A percentile compares a stretch with the other conserved stretches of the same genome.
Conservation (phyloP, 805 yeast species). For the Starmerella davenportii region DNA sequence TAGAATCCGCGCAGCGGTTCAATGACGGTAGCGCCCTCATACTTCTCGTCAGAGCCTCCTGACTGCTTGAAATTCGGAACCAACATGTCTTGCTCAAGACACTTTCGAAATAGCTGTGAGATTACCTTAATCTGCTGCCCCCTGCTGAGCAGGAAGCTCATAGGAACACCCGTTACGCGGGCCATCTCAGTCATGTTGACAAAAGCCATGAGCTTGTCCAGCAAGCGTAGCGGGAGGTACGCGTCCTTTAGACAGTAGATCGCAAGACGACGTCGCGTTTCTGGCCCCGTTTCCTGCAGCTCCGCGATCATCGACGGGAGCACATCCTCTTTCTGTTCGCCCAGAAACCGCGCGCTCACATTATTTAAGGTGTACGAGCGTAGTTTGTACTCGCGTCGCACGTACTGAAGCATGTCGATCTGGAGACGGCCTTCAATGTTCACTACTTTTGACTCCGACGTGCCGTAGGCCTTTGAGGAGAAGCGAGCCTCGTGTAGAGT, state of each 20-base stretch:
- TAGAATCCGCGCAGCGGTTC: constrained; percentile 93
- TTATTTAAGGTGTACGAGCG: constrained; percentile 90
- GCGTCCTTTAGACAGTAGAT: constrained; percentile 96
- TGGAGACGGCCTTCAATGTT: constrained; percentile 95
- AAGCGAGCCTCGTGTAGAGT: constrained; percentile 67
- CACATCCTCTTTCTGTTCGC: constrained; percentile 95
- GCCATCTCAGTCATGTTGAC: constrained; percentile 99
- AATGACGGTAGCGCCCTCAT: constrained; percentile 98
- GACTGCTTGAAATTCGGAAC: constrained; percentile 75
- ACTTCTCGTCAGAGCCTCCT: constrained; percentile 72
- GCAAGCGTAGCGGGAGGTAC: constrained; percentile 65
- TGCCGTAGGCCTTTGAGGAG: constrained; percentile 91
- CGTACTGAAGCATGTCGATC: constrained; percentile 75
- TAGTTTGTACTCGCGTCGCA: constrained; percentile 85
- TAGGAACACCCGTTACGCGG: constrained; percentile 97
- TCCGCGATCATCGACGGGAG: constrained; percentile 94
- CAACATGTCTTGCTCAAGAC: constrained; percentile 67
- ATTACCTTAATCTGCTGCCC: constrained; percentile 98
- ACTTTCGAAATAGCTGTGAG: constrained; percentile 86
- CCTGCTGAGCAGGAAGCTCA: constrained; percentile 67
- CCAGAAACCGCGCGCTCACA: constrained; percentile 81
- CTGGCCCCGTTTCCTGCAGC: constrained; percentile 77
- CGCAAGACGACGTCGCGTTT: constrained; percentile 85
- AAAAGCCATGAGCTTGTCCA: constrained; percentile 88
- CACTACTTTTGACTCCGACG: constrained; percentile 76